Percentiles rank a stretch among this genome's conserved stretches.
These are phyloP conservation scores for Trichoderma endophyticum DNA, from an alignment of 2,329 filamentous ascomycete species.

Conservation along the genomic window DNA sequence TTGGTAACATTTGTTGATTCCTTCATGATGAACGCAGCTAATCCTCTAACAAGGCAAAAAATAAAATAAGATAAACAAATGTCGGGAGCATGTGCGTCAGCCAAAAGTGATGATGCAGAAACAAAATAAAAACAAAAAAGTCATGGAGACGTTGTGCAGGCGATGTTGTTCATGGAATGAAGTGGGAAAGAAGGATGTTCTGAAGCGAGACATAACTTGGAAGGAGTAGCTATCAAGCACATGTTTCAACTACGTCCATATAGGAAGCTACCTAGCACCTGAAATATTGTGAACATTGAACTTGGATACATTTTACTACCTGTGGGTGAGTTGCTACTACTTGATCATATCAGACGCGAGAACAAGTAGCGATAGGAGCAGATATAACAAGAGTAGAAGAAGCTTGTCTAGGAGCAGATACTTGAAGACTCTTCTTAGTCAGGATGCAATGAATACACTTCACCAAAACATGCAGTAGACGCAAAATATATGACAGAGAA, in stretches of 20 bases:
- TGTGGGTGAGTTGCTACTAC: neutral
- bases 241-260: neutral
- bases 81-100: neutral
- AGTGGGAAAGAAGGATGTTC: neutral
- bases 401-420: neutral
- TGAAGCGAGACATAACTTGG: neutral
- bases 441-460: neutral
- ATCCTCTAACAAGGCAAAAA: neutral
- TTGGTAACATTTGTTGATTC: neutral
- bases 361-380: neutral
- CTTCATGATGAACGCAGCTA: neutral
- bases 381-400: neutral
- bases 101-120: neutral
- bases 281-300: neutral
- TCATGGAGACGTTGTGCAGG: neutral
- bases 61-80: neutral
- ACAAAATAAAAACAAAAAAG: neutral
- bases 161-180: neutral
- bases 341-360: neutral
- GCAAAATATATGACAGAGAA: too few species aligned
- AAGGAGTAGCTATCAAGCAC: neutral
- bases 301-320: neutral
- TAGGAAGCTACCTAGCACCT: neutral
- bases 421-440: neutral
- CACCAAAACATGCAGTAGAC: neutral